Base-by-base conservation (phyloP, 345 rosid genomes). In the Carallia pectinifolia region DNA sequence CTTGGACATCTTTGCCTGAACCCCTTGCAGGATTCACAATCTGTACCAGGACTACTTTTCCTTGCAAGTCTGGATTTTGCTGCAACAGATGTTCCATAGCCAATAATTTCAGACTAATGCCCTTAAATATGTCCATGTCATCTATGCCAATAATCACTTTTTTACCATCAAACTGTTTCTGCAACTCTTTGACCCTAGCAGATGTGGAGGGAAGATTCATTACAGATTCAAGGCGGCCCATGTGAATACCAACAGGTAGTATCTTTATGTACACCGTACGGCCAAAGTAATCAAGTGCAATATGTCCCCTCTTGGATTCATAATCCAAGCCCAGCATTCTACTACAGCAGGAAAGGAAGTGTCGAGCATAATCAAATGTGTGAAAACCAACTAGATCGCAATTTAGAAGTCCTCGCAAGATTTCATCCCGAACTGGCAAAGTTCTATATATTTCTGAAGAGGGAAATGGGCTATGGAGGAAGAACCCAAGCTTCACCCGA, bases 311-410 rank as follows among this genome's bases (percentile, higher is more conserved):
- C 81, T 90, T 90, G 47, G 96, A 90, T 78, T 90, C 91, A 74
- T 88, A 88, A 69, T 86, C 93, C 71, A 90, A 84, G 44, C 96
- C 96, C 71, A 90, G 86, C 96, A 90, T 90, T 76, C 96, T 81
- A 74, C 93, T 86, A 79, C 93, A 90, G 77, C 93, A 90, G 1
- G 93, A 90, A 65, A 90, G 76, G 67, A 90, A 90, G 76, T 90
- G 96, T 18, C 92, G 87, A 0, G 92, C 90, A 72, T 88, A 90
- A 66, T 90, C 93, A 83, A 90, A 90, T 7, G 96, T 90, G 27
- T 90, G 96, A 78, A 90, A 90, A 33, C 96, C 96, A 68, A 88
- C 76, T 61, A 88, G 84, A 76, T 90, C 96, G 60, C 91, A 84
- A n/a, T 90, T 90, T 66, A 90, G 77, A 74, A 90, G 69, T 37